Evolutionary conservation across 2,329 filamentous ascomycete species (phyloP), one percentile per base, ranked within the genome.

Genomic region (Aspergillus pseudotamarii): DNA sequence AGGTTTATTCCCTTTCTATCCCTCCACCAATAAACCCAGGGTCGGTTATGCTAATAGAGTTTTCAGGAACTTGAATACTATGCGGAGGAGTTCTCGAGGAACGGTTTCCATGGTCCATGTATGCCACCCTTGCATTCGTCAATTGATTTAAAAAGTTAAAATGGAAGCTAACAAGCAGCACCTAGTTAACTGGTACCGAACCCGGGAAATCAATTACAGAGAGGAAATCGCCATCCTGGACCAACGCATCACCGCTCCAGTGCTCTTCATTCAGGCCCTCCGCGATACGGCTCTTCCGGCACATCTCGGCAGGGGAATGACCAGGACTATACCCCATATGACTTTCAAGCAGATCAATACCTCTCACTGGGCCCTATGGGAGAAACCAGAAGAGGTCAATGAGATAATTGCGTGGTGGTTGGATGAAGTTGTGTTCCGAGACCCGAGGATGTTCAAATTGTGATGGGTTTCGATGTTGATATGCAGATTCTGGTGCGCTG

Each of bases 131-230:
- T 36, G 32, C 1, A 26, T 28, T 26, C 10, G 10, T 51, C 28
- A 32, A 21, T 32, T 34, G 28, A n/a, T 28, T 45, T 6, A 38
- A 51, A 50, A 23, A 8, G 11, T 32, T 10, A 12, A 32, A 38
- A 26, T 43, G 6, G 6, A 28, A 26, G 26, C 51, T 62, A 60
- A 63, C 21, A 38, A 23, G 53, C 43, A 4, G 48, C 60, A 41
- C 9, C 6, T 41, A 57, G 83, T 93, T 64, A 95, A 94, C 79
- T 97, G 93, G 92, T 99, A 99, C 80, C 88, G 93, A 50, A 91
- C 86, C 3, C 83, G 86, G 23, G 81, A 86, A 75, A 77, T 89
- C 66, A 97, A 96, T 78, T 91, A 84, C 74, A 85, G 92, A 46
- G 92, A 97, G 66, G 95, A 97, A 51, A 69, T 76, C 23, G 66